phyloP scores from a whole-genome alignment of 192 early-diverging fungal species.

The Linnemannia schmuckeri region DNA sequence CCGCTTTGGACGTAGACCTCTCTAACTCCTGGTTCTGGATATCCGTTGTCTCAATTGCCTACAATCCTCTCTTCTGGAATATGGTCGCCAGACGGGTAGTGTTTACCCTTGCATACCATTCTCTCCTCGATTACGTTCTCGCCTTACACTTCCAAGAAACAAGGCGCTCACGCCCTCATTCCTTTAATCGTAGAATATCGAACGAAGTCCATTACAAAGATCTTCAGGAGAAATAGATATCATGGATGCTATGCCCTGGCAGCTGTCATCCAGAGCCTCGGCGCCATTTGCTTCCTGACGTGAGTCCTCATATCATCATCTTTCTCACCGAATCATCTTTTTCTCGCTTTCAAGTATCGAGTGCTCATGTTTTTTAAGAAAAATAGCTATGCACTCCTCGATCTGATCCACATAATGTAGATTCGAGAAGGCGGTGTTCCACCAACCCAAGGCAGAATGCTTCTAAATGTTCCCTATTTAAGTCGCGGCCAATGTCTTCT shows the following conservation, averaged over 20 bases:
- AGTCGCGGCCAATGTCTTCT: slow-evolving; percentile 58
- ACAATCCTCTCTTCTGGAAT: slow-evolving; percentile 91
- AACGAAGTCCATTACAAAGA: slow-evolving; percentile 70
- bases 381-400: too few relatives aligned
- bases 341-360: too few relatives aligned
- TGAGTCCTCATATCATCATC: slow-evolving; percentile 29
- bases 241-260: slow-evolving; percentile 83
- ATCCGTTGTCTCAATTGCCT: slow-evolving; percentile 74
- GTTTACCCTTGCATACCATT: background rate
- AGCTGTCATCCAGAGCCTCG: slow-evolving; percentile 77
- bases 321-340: too few relatives aligned
- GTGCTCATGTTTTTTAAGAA: too few relatives aligned
- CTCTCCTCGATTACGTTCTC: background rate
- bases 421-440: slow-evolving; percentile 71
- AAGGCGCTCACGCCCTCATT: background rate
- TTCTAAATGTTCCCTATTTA: slow-evolving; percentile 63
- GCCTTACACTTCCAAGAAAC: too few relatives aligned
- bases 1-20: slow-evolving; percentile 62
- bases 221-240: slow-evolving; percentile 73
- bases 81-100: slow-evolving; percentile 79
- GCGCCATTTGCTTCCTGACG: slow-evolving; percentile 80
- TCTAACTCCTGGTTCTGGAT: slow-evolving; percentile 75
- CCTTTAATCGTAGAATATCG: slow-evolving; percentile 70
- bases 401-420: slow-evolving; percentile 23
- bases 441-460: slow-evolving; percentile 69